Conservation (phyloP, 208 protist genomes). For the Lotmaria passim region DNA sequence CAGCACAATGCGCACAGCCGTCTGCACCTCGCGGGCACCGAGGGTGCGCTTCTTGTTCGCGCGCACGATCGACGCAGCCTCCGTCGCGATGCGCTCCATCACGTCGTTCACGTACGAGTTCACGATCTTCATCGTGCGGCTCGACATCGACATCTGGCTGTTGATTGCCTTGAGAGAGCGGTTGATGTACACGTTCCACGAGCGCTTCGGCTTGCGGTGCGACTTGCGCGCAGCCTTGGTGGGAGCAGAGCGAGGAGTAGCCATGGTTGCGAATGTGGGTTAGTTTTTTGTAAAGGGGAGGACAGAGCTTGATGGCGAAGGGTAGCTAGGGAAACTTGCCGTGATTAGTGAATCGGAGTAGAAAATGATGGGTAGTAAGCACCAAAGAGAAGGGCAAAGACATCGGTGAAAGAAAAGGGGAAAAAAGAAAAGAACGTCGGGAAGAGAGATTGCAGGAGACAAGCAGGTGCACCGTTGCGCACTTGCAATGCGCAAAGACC, state of each 20-base stretch:
- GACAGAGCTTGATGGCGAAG: background rate
- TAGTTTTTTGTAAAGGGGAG: background rate
- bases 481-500: too few species aligned
- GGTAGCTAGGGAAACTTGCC: background rate
- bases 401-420: too few species aligned
- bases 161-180: slow-evolving; percentile 96
- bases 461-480: too few species aligned
- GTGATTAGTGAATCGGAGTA: too few species aligned
- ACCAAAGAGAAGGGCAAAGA: background rate
- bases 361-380: background rate
- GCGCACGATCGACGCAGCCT: too few species aligned
- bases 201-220: slow-evolving; percentile 75
- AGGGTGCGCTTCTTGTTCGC: too few species aligned
- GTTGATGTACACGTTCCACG: slow-evolving; percentile 91
- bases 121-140: slow-evolving; percentile 97
- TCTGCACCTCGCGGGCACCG: too few species aligned
- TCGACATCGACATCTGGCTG: slow-evolving; percentile 95
- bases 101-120: slow-evolving; percentile 98
- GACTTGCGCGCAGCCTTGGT: slow-evolving; percentile 63
- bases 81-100: slow-evolving; percentile 95
- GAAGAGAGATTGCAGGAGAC: too few species aligned
- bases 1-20: too few species aligned
- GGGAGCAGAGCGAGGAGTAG: slow-evolving; percentile 49
- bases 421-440: too few species aligned
- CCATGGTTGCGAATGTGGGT: slow-evolving; percentile 34